phyloP scores from a whole-genome alignment of 345 rosid genomes.

The Bretschneidera sinensis region DNA sequence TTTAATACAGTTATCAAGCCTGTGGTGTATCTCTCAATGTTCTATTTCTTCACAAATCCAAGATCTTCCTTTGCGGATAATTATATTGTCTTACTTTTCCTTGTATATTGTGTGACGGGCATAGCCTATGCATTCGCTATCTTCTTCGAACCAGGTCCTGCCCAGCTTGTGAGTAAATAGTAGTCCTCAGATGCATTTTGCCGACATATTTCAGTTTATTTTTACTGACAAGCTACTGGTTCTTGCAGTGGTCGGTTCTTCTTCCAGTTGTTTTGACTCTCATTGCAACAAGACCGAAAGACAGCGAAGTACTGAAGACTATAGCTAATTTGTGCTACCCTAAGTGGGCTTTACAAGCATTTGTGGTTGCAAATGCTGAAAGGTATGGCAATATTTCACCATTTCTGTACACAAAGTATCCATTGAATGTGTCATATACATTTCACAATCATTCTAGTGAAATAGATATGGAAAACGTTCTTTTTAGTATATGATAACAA shows the following conservation, averaged over 20 bases:
- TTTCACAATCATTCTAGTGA: too few species aligned
- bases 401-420: neutral
- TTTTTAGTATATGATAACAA: too few species aligned
- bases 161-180: conserved; percentile 75
- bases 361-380: conserved; percentile 74
- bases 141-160: conserved; percentile 72
- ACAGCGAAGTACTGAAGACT: conserved; percentile 29
- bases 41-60: conserved; percentile 86
- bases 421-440: neutral
- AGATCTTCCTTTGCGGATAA: conserved; percentile 77
- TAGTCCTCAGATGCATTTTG: neutral
- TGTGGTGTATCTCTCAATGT: conserved; percentile 85
- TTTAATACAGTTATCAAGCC: conserved; percentile 82
- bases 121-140: conserved; percentile 82
- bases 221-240: conserved; percentile 11
- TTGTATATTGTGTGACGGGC: conserved; percentile 93
- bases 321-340: conserved; percentile 69
- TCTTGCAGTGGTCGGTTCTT: conserved; percentile 86
- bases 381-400: conserved; percentile 35
- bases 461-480: too few species aligned
- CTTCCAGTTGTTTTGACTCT: conserved; percentile 96
- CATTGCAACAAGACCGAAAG: conserved; percentile 51
- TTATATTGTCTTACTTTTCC: conserved; percentile 73
- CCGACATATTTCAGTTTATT: neutral
- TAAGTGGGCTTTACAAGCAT: conserved; percentile 85